Conservation (phyloP, 768 basidiomycete genomes). For the Boletus pseudopeckii region DNA sequence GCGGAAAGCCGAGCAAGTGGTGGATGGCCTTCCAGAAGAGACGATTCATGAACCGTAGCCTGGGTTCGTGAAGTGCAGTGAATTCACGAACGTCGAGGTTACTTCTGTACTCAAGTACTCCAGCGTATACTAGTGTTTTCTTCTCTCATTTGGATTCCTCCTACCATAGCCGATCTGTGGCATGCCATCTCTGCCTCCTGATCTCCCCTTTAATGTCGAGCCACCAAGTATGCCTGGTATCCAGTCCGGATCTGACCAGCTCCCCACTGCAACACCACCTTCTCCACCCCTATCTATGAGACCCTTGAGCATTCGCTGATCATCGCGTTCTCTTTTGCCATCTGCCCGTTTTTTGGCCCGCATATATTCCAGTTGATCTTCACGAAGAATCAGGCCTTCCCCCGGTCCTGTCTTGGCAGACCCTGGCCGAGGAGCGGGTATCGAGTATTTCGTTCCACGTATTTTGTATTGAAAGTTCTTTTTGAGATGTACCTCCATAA, state of each 20-base stretch:
- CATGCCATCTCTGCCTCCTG: conserved; percentile 59
- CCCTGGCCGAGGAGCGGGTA: conserved; percentile 87
- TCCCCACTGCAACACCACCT: conserved; percentile 55
- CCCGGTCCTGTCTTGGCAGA: conserved; percentile 81
- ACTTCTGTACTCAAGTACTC: conserved; percentile 15
- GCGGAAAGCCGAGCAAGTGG: conserved; percentile 97
- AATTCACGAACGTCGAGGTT: background rate
- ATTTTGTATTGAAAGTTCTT: conserved; percentile 91
- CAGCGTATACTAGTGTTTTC: conserved; percentile 38
- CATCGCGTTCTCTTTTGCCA: conserved; percentile 71
- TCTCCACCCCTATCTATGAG: conserved; percentile 50
- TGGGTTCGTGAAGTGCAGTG: conserved; percentile 50
- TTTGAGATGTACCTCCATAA: conserved; percentile 89
- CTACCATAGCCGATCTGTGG: conserved; percentile 84
- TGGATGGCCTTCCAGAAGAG: conserved; percentile 99
- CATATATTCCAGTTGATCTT: conserved; percentile 88
- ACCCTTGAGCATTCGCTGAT: conserved; percentile 60
- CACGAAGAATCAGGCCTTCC: conserved; percentile 82
- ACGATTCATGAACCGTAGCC: conserved; percentile 90
- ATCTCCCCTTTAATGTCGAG: conserved; percentile 59
- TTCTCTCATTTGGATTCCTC: conserved; percentile 85
- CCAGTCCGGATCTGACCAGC: conserved; percentile 98
- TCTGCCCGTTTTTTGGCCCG: conserved; percentile 78
- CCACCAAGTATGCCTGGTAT: conserved; percentile 75
- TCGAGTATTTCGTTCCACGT: conserved; percentile 89